Percentiles rank a stretch among this genome's conserved stretches.
phyloP scores from a whole-genome alignment of 306 rosid genomes.

The Benincasa hispida region DNA sequence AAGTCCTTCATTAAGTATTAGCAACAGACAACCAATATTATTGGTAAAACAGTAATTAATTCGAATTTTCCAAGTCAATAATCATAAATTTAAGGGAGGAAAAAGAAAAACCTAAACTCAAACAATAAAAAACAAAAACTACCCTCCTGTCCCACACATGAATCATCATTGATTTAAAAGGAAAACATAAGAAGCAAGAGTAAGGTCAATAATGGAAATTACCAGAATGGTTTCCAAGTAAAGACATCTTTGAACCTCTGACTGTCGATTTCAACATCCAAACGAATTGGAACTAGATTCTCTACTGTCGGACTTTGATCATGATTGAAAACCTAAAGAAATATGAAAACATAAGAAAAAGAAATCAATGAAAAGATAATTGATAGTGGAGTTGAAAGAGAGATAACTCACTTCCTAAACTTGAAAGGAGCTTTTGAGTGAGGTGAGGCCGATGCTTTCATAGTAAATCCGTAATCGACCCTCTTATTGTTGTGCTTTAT shows the following conservation, averaged over 20 bases:
- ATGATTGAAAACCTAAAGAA: not conserved
- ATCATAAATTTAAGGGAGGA: too few relatives aligned
- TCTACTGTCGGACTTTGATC: constrained; percentile 59
- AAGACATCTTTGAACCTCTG: constrained; percentile 69
- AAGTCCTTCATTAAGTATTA: too few relatives aligned
- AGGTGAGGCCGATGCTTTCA: constrained; percentile 50
- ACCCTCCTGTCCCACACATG: too few relatives aligned
- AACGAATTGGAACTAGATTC: constrained; percentile 58
- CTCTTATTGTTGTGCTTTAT: too few relatives aligned
- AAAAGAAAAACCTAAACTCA: too few relatives aligned
- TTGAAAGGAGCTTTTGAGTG: constrained; percentile 49
- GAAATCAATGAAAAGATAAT: not conserved
- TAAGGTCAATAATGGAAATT: not conserved
- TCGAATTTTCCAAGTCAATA: too few relatives aligned
- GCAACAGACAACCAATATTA: too few relatives aligned
- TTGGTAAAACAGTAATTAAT: too few relatives aligned
- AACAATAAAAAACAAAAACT: too few relatives aligned
- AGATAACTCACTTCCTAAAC: constrained; percentile 54
- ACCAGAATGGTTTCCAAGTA: constrained; percentile 96
- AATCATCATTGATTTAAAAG: not conserved
- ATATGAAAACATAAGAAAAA: not conserved
- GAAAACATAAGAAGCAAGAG: not conserved
- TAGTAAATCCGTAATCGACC: constrained; percentile 1
- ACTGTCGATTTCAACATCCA: constrained; percentile 63
- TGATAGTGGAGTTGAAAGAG: not conserved